These are phyloP conservation scores for Russula vinacea DNA, from an alignment of 768 basidiomycete species.

Conservation along the genomic window DNA sequence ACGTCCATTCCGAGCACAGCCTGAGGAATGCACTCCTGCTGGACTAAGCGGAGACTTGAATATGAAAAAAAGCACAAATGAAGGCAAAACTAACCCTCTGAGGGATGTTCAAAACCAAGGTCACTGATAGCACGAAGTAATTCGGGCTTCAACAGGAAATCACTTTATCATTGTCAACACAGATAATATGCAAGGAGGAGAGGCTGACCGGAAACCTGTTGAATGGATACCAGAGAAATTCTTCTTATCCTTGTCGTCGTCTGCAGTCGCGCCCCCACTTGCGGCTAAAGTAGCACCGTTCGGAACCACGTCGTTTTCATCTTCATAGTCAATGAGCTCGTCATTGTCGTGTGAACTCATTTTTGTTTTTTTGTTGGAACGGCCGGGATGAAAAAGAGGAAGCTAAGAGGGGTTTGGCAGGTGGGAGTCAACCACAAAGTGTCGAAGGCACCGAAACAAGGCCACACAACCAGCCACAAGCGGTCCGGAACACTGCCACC, in stretches of 20 bases:
- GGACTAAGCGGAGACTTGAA: slow-evolving; percentile 53
- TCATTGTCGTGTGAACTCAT: slow-evolving; percentile 88
- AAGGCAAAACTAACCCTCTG: slow-evolving; percentile 68
- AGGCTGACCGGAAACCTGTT: slow-evolving; percentile 90
- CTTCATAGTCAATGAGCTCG: slow-evolving; percentile 93
- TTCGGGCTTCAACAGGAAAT: slow-evolving; percentile 97
- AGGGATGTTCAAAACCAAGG: slow-evolving; percentile 99
- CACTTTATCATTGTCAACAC: slow-evolving; percentile 48
- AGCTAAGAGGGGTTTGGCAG: slow-evolving; percentile 33
- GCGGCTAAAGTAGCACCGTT: slow-evolving; percentile 51
- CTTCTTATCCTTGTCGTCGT: slow-evolving; percentile 81
- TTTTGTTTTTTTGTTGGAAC: slow-evolving; percentile 33
- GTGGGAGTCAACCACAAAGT: slow-evolving; percentile 31
- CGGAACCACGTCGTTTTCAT: slow-evolving; percentile 76
- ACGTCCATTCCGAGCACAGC: slow-evolving; percentile 99
- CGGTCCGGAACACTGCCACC: not conserved
- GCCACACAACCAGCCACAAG: slow-evolving; percentile 23
- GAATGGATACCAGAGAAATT: slow-evolving; percentile 99
- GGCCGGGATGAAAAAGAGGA: slow-evolving; percentile 34
- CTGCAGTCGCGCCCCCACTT: slow-evolving; percentile 48
- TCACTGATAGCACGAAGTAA: slow-evolving; percentile 96
- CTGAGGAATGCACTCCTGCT: slow-evolving; percentile 99
- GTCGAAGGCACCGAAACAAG: slow-evolving; percentile 18
- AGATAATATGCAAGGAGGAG: not conserved
- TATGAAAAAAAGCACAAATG: not conserved